Conservation (phyloP, 1,284 basidiomycete species). For the Meripilus lineatus region DNA sequence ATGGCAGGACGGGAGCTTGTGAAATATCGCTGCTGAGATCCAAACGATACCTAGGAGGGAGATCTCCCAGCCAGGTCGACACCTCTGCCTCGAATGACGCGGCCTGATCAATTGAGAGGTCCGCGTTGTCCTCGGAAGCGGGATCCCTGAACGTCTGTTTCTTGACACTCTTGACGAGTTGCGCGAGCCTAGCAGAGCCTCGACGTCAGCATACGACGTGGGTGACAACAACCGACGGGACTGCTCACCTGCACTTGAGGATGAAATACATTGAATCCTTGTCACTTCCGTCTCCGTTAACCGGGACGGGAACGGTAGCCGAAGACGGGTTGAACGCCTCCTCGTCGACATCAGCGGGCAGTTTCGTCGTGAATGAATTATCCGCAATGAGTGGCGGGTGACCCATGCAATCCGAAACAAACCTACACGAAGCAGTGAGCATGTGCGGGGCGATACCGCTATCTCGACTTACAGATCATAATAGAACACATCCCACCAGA, state of each 20-base stretch:
- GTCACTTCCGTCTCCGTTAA: conserved; percentile 23
- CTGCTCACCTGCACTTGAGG: conserved; percentile 42
- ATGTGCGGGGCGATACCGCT: conserved; percentile 4
- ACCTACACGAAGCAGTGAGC: conserved; percentile 35
- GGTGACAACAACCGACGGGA: background rate
- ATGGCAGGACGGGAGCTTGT: conserved; percentile 10
- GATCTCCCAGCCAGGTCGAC: conserved; percentile 44
- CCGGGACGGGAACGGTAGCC: conserved; percentile 36
- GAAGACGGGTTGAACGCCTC: conserved; percentile 43
- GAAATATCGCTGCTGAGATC: conserved; percentile 28
- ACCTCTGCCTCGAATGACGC: conserved; percentile 51
- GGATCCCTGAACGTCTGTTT: conserved; percentile 38
- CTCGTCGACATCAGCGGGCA: conserved; percentile 48
- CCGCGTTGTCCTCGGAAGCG: conserved; percentile 25
- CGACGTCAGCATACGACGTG: background rate
- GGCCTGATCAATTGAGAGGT: conserved; percentile 48
- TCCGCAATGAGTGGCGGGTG: conserved; percentile 53
- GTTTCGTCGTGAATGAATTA: conserved; percentile 40
- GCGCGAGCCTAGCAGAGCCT: conserved; percentile 30
- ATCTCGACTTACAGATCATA: conserved; percentile 58
- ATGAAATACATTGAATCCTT: conserved; percentile 37
- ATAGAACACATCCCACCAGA: conserved; percentile 74
- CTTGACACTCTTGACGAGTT: conserved; percentile 46
- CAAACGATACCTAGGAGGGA: conserved; percentile 41
- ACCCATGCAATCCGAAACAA: conserved; percentile 61